Evolutionary conservation across 345 rosid genomes (phyloP), one percentile per base, ranked within the genome.

Genomic region (Euclidium syriacum): DNA sequence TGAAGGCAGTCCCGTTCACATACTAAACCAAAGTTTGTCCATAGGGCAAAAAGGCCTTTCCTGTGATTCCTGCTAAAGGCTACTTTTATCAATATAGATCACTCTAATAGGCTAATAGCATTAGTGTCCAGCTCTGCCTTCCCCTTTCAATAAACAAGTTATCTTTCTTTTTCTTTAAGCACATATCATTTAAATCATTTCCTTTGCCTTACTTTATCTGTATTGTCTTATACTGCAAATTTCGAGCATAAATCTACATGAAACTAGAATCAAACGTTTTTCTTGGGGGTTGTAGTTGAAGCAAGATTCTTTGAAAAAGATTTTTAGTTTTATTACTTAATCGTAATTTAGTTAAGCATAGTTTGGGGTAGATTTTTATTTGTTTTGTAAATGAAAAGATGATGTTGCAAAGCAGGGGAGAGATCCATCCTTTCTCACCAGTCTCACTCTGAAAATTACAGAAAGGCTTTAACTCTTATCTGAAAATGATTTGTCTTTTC

Each of bases 91-190:
- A 24, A 33, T 32, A 42, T 54, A 65, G 20, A 54, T 65, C 15
- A 43, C 38, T 54, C 62, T 29, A 15, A 42, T 32, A 42, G 55
- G 43, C 62, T 29, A 15, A 42, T 32, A 42, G 55, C 56, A 16
- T 40, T 53, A 65, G 62, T 65, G 62, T 65, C 62, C 70, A 65
- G 70, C 62, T 54, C 34, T n/a, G 34, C 62, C 34, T n/a, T 25
- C 62, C 23, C 29, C 62, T 65, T 42, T 53, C 29, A 33, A n/a
- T 32, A 32, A 30, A 55, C 61, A 56, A 25, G 52, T 33, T 48
- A 33, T 24, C 47, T 62, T 14, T 62, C 47, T 34, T 62, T 62
- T 48, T 15, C 25, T 12, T 56, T 32, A 46, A 14, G 8, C 54
- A 24, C 43, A 17, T 33, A 11, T 52, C 53, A 14, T 52, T 65